Percentiles rank a stretch among this genome's conserved stretches.
Evolutionary conservation across 257 asterid species (phyloP).

Genomic region (Solanum lignicaule): DNA sequence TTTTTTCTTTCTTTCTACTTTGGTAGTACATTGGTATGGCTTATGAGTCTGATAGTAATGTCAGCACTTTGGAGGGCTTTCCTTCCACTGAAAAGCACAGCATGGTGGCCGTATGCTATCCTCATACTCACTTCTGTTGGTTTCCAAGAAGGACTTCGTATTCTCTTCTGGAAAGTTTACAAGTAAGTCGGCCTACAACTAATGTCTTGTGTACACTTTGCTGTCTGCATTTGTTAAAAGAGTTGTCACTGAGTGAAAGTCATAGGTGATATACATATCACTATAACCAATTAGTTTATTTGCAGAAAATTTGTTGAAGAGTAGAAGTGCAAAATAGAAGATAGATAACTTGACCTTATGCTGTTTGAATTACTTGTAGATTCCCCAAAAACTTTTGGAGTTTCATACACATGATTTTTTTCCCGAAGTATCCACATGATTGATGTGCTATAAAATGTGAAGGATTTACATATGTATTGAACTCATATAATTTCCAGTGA

Average conservation of each 20-base stretch:
- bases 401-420: background rate
- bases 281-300: background rate
- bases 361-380: background rate
- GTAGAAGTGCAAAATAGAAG: background rate
- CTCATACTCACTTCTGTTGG: conserved; percentile 63
- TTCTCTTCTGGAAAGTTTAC: conserved; percentile 65
- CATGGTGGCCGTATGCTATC: conserved; percentile 51
- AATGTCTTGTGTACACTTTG: background rate
- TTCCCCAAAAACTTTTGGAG: background rate
- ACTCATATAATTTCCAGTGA: background rate
- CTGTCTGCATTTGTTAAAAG: background rate
- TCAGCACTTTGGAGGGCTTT: conserved; percentile 86
- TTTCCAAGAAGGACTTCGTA: conserved; percentile 74
- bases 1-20: background rate
- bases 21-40: conserved; percentile 73
- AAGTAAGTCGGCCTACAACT: conserved; percentile 22
- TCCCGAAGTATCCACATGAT: background rate
- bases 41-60: conserved; percentile 72
- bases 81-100: conserved; percentile 56
- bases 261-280: background rate
- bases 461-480: background rate
- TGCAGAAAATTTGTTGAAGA: background rate
- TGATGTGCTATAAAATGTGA: background rate
- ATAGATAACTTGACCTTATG: background rate
- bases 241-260: background rate